Evolutionary conservation across 2,329 filamentous ascomycete species (phyloP), one percentile per base, ranked within the genome.

Genomic region (Periconia sp.): DNA sequence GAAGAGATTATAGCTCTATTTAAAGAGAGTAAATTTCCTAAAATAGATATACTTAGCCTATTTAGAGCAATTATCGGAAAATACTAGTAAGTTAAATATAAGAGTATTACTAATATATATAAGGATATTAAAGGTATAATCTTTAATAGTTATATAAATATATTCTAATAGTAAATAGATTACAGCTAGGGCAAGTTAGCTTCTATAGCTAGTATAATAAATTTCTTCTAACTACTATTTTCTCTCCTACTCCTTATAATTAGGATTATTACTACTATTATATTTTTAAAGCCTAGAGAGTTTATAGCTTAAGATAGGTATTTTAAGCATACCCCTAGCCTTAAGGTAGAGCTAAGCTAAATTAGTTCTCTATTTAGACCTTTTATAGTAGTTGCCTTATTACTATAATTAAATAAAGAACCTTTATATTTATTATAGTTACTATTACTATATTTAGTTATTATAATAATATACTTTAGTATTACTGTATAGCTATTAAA

Each of bases 1-100:
- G 26, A 43, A 26, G 40, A 48, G n/a, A 35, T 48, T 23, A 24
- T 9, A 17, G 40, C 24, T 35, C 30, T 34, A 12, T 43, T 37
- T 28, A 22, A 42, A 29, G 24, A 34, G 15, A 34, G 43, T 26
- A 30, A 34, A 29, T 48, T 43, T 36, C 40, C 40, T 5, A 24
- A 48, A 24, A 48, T 29, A 40, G 31, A 43, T n/a, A 35, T 24
- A 22, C 40, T 48, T 35, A 21, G 40, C 6, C 40, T 24, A 8
- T 17, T 44, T 29, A 26, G 35, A 23, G 30, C 16, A 10, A 40
- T 43, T 25, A 40, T 48, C 17, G 44, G 13, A 40, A 44, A 40
- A 21, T 48, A 35, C 29, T 48, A 28, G 45, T 33, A 35, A 48
- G 39, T 21, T 12, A 40, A 29, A 33, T 48, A 48, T 24, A 28